These are phyloP conservation scores for Drechslerella dactyloides DNA, from an alignment of 2,329 filamentous ascomycete species.

Conservation along the genomic window DNA sequence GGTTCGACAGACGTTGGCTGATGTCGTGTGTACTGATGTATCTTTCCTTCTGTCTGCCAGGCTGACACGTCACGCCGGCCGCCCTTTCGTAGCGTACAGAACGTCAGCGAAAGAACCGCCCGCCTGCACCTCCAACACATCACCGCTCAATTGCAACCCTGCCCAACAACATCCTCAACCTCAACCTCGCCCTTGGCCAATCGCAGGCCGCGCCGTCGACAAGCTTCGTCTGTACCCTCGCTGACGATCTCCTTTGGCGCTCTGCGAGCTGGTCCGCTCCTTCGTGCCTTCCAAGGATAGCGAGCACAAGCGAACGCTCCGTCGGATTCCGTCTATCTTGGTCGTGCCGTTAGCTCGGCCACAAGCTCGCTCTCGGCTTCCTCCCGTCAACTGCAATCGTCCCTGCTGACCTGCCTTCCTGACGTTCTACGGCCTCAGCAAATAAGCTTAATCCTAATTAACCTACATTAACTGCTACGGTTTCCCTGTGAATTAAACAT, in stretches of 20 bases:
- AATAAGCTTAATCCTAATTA: conserved; percentile 40
- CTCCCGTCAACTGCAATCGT: conserved; percentile 7
- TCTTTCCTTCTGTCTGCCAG: no score
- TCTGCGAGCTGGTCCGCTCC: conserved; percentile 17
- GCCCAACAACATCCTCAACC: conserved; percentile 17
- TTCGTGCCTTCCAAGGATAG: conserved; percentile 48
- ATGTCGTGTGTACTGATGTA: no score
- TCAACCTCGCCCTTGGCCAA: conserved; percentile 32
- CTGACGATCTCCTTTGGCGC: conserved; percentile 28
- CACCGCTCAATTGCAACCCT: no score
- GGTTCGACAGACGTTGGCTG: no score
- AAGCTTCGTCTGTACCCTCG: conserved; percentile 36
- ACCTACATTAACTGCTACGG: conserved; percentile 8
- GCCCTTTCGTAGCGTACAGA: background rate
- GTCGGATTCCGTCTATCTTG: conserved; percentile 23
- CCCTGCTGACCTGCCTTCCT: conserved; percentile 16
- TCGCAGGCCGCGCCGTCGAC: conserved; percentile 17
- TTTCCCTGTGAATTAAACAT: conserved; percentile 25
- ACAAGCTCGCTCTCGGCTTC: conserved; percentile 1
- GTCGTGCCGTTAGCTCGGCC: background rate
- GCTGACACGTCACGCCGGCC: no score
- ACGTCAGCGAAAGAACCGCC: conserved; percentile 1
- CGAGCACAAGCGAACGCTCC: conserved; percentile 36
- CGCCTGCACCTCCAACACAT: background rate
- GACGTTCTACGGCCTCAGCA: conserved; percentile 10